Evolutionary conservation across 495 filamentous ascomycete genomes (phyloP).

Genomic region (Penicillium diatomitis): DNA sequence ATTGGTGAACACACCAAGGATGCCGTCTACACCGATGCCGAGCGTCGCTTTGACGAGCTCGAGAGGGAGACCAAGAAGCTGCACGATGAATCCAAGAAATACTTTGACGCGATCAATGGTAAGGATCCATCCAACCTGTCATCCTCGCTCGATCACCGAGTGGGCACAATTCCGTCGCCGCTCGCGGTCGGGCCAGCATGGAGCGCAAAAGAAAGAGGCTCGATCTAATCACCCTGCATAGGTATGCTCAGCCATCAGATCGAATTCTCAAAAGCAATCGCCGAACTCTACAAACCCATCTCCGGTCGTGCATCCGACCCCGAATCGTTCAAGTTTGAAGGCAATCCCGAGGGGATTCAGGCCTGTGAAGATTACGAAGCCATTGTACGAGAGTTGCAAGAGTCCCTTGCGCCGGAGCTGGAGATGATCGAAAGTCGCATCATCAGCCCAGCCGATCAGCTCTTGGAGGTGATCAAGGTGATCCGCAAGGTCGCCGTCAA

Average conservation of each 20-base stretch:
- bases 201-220: too few relatives aligned
- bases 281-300: constrained; percentile 97
- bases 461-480: constrained; percentile 89
- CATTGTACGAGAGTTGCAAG: constrained; percentile 84
- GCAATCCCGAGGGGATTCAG: constrained; percentile 87
- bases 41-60: constrained; percentile 87
- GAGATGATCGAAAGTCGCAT: constrained; percentile 95
- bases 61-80: constrained; percentile 93
- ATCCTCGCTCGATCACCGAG: not conserved
- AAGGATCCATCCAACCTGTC: not conserved
- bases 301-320: constrained; percentile 93
- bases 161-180: too few relatives aligned
- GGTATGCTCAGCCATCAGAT: constrained; percentile 97
- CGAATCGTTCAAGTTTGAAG: constrained; percentile 66
- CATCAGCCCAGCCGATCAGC: constrained; percentile 87
- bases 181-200: too few relatives aligned
- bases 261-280: constrained; percentile 92
- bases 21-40: constrained; percentile 86
- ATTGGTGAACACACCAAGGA: constrained; percentile 90
- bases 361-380: constrained; percentile 95
- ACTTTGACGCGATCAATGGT: constrained; percentile 95
- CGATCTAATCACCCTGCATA: constrained; percentile 13
- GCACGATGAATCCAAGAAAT: constrained; percentile 88
- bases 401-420: constrained; percentile 78
- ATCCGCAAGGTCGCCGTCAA: constrained; percentile 84